phyloP scores from a whole-genome alignment of 768 basidiomycete genomes.

The Pleurotus sapidus region DNA sequence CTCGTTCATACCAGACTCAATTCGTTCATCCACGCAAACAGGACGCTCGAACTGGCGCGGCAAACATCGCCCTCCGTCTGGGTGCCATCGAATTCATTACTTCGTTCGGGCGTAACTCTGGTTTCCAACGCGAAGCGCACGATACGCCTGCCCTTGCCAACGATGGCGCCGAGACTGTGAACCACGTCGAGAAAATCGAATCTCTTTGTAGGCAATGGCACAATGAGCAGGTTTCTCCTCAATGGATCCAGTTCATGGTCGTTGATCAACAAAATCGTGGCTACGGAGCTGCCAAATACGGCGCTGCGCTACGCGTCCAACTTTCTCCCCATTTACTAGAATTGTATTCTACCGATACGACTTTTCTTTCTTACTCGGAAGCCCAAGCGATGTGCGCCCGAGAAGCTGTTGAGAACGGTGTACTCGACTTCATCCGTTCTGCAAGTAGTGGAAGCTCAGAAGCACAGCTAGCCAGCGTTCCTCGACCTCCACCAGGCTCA shows the following conservation, averaged over 20 bases:
- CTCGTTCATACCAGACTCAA: slow-evolving; percentile 53
- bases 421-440: slow-evolving; percentile 55
- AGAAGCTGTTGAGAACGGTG: slow-evolving; percentile 48
- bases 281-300: slow-evolving; percentile 32
- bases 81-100: slow-evolving; percentile 55
- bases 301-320: slow-evolving; percentile 55
- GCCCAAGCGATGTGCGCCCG: slow-evolving; percentile 56
- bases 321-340: slow-evolving; percentile 47
- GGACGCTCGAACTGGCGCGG: slow-evolving; percentile 55
- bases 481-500: not conserved
- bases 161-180: slow-evolving; percentile 12
- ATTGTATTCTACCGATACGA: slow-evolving; percentile 49
- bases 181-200: not conserved
- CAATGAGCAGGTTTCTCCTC: slow-evolving; percentile 44
- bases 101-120: slow-evolving; percentile 41
- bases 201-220: slow-evolving; percentile 49
- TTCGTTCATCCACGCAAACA: slow-evolving; percentile 37
- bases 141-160: slow-evolving; percentile 24
- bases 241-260: slow-evolving; percentile 52
- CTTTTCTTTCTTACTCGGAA: slow-evolving; percentile 32
- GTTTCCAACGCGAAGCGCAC: slow-evolving; percentile 29
- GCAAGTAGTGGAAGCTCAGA: slow-evolving; percentile 46
- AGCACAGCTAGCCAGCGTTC: not conserved
- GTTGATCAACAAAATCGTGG: slow-evolving; percentile 23
- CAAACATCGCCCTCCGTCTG: slow-evolving; percentile 52